These are phyloP conservation scores for Nannochloropsis gaditana DNA, from an alignment of 108 stramenopile genomes.

Conservation along the genomic window DNA sequence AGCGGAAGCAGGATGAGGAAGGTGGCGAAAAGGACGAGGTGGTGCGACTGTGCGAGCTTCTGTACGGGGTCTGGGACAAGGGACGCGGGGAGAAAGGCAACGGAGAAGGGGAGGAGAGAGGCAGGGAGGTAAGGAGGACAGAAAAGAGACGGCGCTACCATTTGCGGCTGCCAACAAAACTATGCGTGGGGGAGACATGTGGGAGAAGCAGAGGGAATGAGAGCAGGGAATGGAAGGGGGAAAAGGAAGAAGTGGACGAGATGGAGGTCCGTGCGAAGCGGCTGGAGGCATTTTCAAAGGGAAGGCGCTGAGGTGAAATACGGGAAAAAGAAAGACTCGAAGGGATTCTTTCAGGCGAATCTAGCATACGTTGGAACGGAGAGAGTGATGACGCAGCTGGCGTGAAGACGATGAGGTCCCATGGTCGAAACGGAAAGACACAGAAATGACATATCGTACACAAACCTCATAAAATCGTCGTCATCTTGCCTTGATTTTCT, in stretches of 20 bases:
- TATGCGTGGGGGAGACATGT: background rate
- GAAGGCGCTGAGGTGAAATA: background rate
- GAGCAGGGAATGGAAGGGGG: background rate
- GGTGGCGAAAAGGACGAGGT: background rate
- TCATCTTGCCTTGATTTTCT: too few species aligned
- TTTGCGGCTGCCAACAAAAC: background rate
- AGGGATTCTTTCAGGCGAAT: background rate
- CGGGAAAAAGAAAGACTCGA: background rate
- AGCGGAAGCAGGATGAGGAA: background rate
- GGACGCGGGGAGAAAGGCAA: background rate
- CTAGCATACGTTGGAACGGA: too few species aligned
- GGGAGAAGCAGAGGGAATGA: background rate
- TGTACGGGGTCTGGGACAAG: too few species aligned
- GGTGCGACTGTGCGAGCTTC: too few species aligned
- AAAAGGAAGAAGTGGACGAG: background rate
- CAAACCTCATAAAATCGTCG: background rate
- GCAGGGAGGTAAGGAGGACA: background rate
- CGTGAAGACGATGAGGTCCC: background rate
- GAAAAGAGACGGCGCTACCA: background rate
- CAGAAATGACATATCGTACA: background rate
- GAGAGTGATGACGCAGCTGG: too few species aligned
- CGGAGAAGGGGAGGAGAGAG: background rate
- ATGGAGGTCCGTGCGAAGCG: background rate
- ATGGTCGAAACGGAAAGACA: background rate
- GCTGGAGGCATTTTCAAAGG: background rate